Evolutionary conservation across 352 stramenopile genomes (phyloP), one percentile per base, ranked within the genome.

Genomic region (Peronospora destructor): DNA sequence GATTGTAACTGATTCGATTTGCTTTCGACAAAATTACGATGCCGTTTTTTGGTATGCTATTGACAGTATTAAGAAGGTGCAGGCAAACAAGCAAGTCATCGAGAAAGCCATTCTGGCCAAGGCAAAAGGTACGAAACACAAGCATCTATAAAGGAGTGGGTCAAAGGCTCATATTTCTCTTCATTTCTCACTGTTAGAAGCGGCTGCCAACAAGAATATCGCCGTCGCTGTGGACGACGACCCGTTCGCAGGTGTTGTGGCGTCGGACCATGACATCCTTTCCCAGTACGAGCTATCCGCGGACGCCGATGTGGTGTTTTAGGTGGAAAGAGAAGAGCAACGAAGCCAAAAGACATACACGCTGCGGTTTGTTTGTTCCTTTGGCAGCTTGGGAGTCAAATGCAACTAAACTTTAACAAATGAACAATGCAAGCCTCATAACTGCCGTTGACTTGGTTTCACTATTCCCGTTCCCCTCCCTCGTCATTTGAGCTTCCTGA

Each of bases 61-160:
- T 26, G 25, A 73, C 52, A 91, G 81, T 32, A 94, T 99, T 43
- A 99, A 99, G 70, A 98, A 99, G 60, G 95, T 99, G 14, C 91
- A 98, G 66, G 86, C 83, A 35, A 99, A 98, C 73, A 99, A 98
- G 76, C 67, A 97, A 61, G 78, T 87, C 25, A 77, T 88, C 45
- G 77, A 84, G n/a, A 90, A 92, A 55, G 64, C 70, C 14, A 62
- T 83, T 41, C 35, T 75, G 53, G 68, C 70, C 14, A 76, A 73
- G 51, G 75, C 73, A 52, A 80, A 84, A 45, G 72, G 73, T 85
- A 57, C 16, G 56, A 30, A 41, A n/a, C n/a, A 14, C n/a, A 4
- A 33, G 9, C 9, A 12, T 19, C 12, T 14, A 17, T 39, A 36
- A 7, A 40, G 13, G 13, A n/a, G 3, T 9, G 5, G 25, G 9